phyloP scores from a whole-genome alignment of 208 protist species.

The Wallacemonas rigidus region DNA sequence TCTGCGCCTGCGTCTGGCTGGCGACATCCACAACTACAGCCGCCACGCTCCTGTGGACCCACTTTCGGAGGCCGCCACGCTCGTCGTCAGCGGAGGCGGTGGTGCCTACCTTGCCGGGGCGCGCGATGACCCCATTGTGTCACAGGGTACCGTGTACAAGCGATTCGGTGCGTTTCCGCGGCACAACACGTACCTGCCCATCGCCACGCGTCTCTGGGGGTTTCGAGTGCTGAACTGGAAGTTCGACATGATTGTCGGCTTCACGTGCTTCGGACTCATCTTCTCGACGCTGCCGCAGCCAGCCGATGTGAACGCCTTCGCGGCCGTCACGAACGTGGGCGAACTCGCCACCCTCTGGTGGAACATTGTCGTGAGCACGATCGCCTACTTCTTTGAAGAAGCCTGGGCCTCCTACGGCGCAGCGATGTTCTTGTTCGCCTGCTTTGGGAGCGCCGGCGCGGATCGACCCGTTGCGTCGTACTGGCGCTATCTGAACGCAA shows the following conservation, averaged over 20 bases:
- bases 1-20: slow-evolving; percentile 61
- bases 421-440: slow-evolving; percentile 48
- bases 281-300: slow-evolving; percentile 62
- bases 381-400: slow-evolving; percentile 47
- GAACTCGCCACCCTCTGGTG: slow-evolving; percentile 37
- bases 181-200: slow-evolving; percentile 61
- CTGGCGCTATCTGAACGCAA: slow-evolving; percentile 55
- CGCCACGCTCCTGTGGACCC: slow-evolving; percentile 61
- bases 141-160: slow-evolving; percentile 64
- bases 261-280: slow-evolving; percentile 68
- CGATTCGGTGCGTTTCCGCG: slow-evolving; percentile 60
- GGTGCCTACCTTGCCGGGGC: slow-evolving; percentile 85
- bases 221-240: slow-evolving; percentile 88
- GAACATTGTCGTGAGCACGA: slow-evolving; percentile 38
- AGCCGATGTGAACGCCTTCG: slow-evolving; percentile 23
- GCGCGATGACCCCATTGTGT: slow-evolving; percentile 50
- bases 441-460: slow-evolving; percentile 55
- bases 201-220: slow-evolving; percentile 61
- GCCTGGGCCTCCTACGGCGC: slow-evolving; percentile 55
- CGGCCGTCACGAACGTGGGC: slow-evolving; percentile 11
- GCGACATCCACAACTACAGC: slow-evolving; percentile 91
- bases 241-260: slow-evolving; percentile 79
- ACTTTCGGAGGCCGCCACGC: slow-evolving; percentile 54
- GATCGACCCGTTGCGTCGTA: slow-evolving; percentile 38
- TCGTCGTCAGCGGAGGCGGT: slow-evolving; percentile 83